These are phyloP conservation scores for Neostapfia colusana DNA, from an alignment of 176 grass and related monocot genomes.

Conservation along the genomic window DNA sequence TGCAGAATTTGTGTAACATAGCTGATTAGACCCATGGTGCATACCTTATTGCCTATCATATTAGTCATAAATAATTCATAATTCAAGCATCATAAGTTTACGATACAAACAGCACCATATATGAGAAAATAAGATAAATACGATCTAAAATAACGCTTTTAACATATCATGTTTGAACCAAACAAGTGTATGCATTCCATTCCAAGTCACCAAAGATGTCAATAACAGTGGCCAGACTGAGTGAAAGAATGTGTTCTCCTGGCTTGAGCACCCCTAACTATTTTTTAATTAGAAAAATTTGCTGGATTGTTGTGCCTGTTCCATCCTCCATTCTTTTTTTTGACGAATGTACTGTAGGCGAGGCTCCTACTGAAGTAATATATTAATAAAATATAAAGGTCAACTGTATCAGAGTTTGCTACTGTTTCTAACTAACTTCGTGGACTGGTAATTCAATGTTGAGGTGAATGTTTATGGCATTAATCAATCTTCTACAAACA, in stretches of 20 bases:
- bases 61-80: neutral
- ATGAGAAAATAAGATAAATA: neutral
- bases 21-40: neutral
- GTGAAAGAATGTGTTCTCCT: neutral
- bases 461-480: no score
- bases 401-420: neutral
- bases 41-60: neutral
- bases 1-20: neutral
- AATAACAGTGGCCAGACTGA: neutral
- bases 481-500: no score
- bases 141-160: neutral
- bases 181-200: neutral
- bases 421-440: neutral
- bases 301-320: conserved; percentile 11
- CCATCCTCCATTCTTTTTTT: neutral
- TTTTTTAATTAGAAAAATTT: neutral
- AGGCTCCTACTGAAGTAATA: neutral
- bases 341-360: neutral
- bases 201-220: neutral
- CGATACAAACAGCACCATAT: neutral
- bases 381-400: neutral
- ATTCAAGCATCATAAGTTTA: neutral
- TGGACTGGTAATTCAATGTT: no score
- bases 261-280: neutral
- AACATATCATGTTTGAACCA: neutral